Conservation (phyloP, 2,329 filamentous ascomycete genomes). For the Verticillium nubilum region DNA sequence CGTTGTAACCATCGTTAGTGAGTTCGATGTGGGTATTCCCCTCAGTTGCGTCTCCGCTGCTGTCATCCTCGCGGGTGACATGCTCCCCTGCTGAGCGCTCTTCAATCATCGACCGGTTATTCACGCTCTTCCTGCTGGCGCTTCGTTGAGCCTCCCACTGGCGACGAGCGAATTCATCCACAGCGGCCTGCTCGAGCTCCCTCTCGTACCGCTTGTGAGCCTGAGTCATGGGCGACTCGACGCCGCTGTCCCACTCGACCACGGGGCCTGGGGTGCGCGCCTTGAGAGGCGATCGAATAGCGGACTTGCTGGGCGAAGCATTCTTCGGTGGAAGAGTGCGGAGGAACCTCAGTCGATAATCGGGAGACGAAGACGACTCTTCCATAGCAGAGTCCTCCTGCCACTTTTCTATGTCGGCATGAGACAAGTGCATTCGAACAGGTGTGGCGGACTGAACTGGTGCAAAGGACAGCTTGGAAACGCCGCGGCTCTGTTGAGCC, state of each 20-base stretch:
- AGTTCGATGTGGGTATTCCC: constrained; percentile 5
- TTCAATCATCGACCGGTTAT: background rate
- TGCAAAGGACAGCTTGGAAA: background rate
- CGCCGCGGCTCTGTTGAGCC: background rate
- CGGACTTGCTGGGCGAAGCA: constrained; percentile 53
- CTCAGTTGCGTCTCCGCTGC: background rate
- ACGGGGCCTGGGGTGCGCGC: constrained; percentile 52
- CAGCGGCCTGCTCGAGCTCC: background rate
- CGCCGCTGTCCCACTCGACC: constrained; percentile 51
- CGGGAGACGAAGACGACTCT: constrained; percentile 29
- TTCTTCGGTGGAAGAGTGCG: constrained; percentile 43
- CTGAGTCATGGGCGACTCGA: constrained; percentile 39
- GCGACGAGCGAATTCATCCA: background rate
- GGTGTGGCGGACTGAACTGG: background rate
- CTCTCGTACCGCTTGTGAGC: constrained; percentile 18
- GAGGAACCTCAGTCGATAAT: constrained; percentile 33
- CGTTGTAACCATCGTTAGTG: background rate
- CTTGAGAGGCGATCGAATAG: constrained; percentile 51
- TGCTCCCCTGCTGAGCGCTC: background rate
- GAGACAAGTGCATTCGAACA: constrained; percentile 17
- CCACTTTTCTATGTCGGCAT: constrained; percentile 35
- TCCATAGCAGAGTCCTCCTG: constrained; percentile 31
- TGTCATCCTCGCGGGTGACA: constrained; percentile 2
- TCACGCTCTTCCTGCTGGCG: background rate
- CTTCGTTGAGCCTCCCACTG: background rate